Evolutionary conservation across 2,329 filamentous ascomycete genomes (phyloP).

Genomic region (Podosphaera fusca): DNA sequence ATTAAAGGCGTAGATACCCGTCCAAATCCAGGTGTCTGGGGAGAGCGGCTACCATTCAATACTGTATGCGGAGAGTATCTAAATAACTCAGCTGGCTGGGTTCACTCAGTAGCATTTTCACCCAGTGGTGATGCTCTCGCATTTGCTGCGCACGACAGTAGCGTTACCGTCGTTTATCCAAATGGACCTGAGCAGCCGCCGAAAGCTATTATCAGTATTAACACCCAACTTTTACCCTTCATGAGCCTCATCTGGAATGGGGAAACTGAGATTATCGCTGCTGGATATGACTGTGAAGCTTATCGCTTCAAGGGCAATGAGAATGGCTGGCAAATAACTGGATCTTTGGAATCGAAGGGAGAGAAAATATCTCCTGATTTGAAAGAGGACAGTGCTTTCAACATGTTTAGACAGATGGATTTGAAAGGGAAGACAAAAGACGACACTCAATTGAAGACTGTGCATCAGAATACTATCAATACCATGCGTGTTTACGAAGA

Average conservation of each 20-base stretch:
- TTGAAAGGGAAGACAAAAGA: slow-evolving; percentile 80
- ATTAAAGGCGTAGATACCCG: slow-evolving; percentile 83
- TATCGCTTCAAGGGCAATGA: slow-evolving; percentile 68
- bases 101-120: slow-evolving; percentile 82
- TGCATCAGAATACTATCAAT: slow-evolving; percentile 90
- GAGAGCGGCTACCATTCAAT: slow-evolving; percentile 89
- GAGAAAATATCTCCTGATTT: slow-evolving; percentile 23
- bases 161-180: slow-evolving; percentile 89
- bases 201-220: slow-evolving; percentile 69
- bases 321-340: slow-evolving; percentile 61
- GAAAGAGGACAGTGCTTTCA: slow-evolving; percentile 77
- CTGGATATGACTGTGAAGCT: slow-evolving; percentile 74
- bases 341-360: slow-evolving; percentile 54
- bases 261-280: slow-evolving; percentile 83
- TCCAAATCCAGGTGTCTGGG: slow-evolving; percentile 76
- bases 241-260: slow-evolving; percentile 80
- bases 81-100: slow-evolving; percentile 92
- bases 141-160: slow-evolving; percentile 88
- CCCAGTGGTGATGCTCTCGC: slow-evolving; percentile 82
- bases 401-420: slow-evolving; percentile 99
- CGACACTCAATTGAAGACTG: slow-evolving; percentile 82
- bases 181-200: slow-evolving; percentile 77
- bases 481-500: slow-evolving; percentile 58
- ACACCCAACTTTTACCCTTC: slow-evolving; percentile 77
- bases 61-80: slow-evolving; percentile 92